A percentile compares a stretch with the other conserved stretches of the same genome.
These are phyloP conservation scores for Biscogniauxia marginata DNA, from an alignment of 2,329 filamentous ascomycete species.

Conservation along the genomic window DNA sequence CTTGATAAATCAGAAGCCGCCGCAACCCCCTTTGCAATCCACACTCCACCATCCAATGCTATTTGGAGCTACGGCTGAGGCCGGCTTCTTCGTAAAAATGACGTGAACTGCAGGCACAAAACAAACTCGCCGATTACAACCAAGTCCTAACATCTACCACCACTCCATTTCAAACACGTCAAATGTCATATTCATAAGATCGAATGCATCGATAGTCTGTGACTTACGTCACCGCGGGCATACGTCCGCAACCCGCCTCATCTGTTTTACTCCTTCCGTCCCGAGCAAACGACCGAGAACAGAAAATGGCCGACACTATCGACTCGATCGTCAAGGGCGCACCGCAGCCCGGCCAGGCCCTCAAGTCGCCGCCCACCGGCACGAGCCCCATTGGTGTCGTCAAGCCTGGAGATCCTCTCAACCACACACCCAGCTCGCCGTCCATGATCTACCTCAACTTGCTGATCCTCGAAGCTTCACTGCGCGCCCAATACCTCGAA, in stretches of 20 bases:
- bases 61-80: background rate
- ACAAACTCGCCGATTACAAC: background rate
- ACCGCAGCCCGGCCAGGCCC: slow-evolving; percentile 60
- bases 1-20: background rate
- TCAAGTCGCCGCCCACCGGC: slow-evolving; percentile 42
- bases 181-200: background rate
- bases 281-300: slow-evolving; percentile 1
- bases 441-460: slow-evolving; percentile 98
- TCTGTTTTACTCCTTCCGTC: background rate
- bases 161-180: background rate
- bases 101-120: background rate
- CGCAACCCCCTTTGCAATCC: too few species aligned
- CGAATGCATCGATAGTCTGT: background rate
- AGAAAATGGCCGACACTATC: slow-evolving; percentile 62
- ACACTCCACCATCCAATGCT: background rate
- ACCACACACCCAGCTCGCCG: slow-evolving; percentile 81
- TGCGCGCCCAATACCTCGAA: slow-evolving; percentile 90
- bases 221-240: slow-evolving; percentile 15
- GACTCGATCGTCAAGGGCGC: slow-evolving; percentile 94
- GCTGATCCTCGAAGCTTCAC: slow-evolving; percentile 89
- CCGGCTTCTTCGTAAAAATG: background rate
- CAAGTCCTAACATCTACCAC: background rate
- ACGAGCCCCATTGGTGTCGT: slow-evolving; percentile 44
- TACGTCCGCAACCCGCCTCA: slow-evolving; percentile 9
- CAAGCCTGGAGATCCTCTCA: slow-evolving; percentile 67